Percentiles rank a stretch among this genome's conserved stretches.
Evolutionary conservation across 768 basidiomycete species (phyloP).

Genomic region (Leccinum pellstonianum): DNA sequence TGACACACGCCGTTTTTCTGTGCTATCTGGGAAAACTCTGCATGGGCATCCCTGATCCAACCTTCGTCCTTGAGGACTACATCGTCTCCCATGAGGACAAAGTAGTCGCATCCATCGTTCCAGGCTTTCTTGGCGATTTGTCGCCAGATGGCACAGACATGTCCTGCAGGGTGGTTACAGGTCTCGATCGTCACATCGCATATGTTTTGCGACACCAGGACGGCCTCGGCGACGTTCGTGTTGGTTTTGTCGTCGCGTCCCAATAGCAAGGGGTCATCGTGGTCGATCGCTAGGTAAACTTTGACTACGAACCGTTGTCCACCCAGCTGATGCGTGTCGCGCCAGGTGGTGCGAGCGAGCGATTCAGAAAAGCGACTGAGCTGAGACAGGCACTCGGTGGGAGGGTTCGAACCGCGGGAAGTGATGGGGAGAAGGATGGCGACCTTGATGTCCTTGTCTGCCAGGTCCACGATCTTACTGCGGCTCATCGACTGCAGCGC

Average conservation of each 20-base stretch:
- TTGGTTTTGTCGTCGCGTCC: slow-evolving; percentile 7
- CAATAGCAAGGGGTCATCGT: slow-evolving; percentile 45
- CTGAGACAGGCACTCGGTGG: slow-evolving; percentile 40
- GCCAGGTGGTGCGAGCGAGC: slow-evolving; percentile 44
- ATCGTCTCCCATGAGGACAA: slow-evolving; percentile 56
- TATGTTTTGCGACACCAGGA: slow-evolving; percentile 40
- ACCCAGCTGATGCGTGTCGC: slow-evolving; percentile 37
- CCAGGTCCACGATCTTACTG: slow-evolving; percentile 43
- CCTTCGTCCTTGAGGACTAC: slow-evolving; percentile 48
- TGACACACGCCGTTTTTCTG: slow-evolving; percentile 31
- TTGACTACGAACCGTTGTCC: slow-evolving; percentile 35
- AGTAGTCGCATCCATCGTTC: slow-evolving; percentile 48
- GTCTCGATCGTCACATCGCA: slow-evolving; percentile 35
- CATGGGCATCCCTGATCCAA: slow-evolving; percentile 48
- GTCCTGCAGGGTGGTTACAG: slow-evolving; percentile 42
- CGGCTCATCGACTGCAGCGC: slow-evolving; percentile 25
- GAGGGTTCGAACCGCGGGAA: slow-evolving; percentile 40
- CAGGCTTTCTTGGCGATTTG: slow-evolving; percentile 49
- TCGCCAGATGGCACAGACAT: slow-evolving; percentile 55
- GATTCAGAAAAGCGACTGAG: slow-evolving; percentile 45
- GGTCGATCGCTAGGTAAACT: slow-evolving; percentile 54
- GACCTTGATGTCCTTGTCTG: slow-evolving; percentile 37
- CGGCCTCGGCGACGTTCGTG: slow-evolving; percentile 34
- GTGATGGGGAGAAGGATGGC: slow-evolving; percentile 60
- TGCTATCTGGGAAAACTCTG: slow-evolving; percentile 39